Evolutionary conservation across 164 flowering plant genomes (phyloP).

Genomic region (Liriodendron chinense): DNA sequence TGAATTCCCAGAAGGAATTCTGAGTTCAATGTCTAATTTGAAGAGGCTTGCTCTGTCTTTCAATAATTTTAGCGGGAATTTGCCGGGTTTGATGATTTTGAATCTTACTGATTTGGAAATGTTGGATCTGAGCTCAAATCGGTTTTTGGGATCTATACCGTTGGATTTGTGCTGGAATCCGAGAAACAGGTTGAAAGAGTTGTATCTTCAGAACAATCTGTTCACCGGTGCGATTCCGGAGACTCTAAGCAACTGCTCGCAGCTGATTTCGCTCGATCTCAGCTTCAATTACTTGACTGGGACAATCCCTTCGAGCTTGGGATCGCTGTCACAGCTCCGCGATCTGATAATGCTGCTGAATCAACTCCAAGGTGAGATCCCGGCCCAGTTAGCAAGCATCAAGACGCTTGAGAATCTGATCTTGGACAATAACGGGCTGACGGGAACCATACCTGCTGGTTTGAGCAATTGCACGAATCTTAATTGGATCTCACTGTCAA

Average conservation of each 20-base stretch:
- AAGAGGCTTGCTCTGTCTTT: conserved; percentile 47
- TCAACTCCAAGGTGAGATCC: conserved; percentile 74
- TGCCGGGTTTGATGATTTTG: conserved; percentile 51
- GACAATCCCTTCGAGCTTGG: conserved; percentile 69
- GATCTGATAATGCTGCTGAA: conserved; percentile 85
- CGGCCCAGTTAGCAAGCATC: conserved; percentile 52
- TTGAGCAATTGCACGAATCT: conserved; percentile 73
- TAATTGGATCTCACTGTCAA: conserved; percentile 93
- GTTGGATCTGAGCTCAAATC: conserved; percentile 83
- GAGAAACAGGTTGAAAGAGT: conserved; percentile 43
- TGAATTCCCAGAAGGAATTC: conserved; percentile 47
- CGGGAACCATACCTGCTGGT: conserved; percentile 69
- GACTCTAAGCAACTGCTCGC: conserved; percentile 64
- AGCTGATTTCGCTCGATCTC: conserved; percentile 75
- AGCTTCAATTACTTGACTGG: conserved; percentile 86
- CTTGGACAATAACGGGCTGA: conserved; percentile 79
- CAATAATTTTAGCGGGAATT: conserved; percentile 51
- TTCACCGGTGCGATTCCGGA: conserved; percentile 65
- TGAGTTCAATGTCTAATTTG: conserved; percentile 49
- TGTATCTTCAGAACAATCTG: conserved; percentile 71
- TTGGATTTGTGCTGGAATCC: conserved; percentile 44
- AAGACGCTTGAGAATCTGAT: conserved; percentile 65
- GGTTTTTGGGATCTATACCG: conserved; percentile 66
- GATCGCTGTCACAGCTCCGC: conserved; percentile 57
- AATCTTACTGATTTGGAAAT: conserved; percentile 49